Evolutionary conservation across 208 protist species (phyloP).

Genomic region (Lotmaria passim): DNA sequence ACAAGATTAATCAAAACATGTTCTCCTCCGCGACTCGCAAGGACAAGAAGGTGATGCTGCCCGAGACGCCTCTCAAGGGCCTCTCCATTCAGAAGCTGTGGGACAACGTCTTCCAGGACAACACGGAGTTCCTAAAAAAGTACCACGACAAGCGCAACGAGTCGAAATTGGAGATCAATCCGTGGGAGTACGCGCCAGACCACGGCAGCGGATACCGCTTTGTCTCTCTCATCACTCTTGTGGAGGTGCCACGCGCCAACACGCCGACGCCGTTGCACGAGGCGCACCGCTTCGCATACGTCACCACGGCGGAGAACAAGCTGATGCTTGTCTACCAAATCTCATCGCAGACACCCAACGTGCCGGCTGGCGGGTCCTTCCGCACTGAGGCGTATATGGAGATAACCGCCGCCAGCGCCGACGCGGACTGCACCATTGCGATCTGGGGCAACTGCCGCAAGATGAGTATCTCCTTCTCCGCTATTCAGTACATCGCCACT

Average conservation of each 20-base stretch:
- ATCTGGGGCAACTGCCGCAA: constrained; percentile 81
- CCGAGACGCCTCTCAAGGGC: constrained; percentile 58
- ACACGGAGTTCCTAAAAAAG: constrained; percentile 65
- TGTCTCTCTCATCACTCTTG: constrained; percentile 57
- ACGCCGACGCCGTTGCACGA: constrained; percentile 77
- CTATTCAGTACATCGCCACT: constrained; percentile 72
- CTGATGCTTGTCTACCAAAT: constrained; percentile 79
- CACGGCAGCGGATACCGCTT: constrained; percentile 76
- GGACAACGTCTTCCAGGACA: constrained; percentile 69
- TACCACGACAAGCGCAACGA: constrained; percentile 80
- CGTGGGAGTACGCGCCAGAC: constrained; percentile 77
- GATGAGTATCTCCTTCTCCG: constrained; percentile 71
- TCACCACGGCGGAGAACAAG: constrained; percentile 41
- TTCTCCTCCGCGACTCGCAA: constrained; percentile 62
- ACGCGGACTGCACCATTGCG: constrained; percentile 60
- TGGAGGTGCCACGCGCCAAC: constrained; percentile 69
- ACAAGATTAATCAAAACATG: constrained; percentile 69
- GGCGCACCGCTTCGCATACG: constrained; percentile 79
- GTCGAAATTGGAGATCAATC: constrained; percentile 57
- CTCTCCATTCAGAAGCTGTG: constrained; percentile 79
- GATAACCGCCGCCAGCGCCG: constrained; percentile 64
- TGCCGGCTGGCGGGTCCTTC: constrained; percentile 70
- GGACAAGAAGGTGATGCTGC: constrained; percentile 76
- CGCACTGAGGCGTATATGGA: constrained; percentile 75
- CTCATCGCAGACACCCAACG: constrained; percentile 80